Conservation (phyloP, 441 rosid genomes). For the Erodium trifolium region DNA sequence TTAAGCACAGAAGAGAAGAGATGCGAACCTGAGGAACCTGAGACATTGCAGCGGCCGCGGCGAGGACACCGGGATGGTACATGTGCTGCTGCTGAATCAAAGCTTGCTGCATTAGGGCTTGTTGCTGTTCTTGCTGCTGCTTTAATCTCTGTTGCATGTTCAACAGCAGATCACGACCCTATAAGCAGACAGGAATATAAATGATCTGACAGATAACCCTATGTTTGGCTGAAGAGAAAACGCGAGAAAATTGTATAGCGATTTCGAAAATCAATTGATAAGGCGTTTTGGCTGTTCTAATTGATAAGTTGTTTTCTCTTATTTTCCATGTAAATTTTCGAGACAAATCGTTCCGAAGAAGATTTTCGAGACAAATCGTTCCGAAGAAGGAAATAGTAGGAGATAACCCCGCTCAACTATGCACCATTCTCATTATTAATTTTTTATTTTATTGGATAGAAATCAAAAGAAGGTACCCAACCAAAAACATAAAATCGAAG, state of each 20-base stretch:
- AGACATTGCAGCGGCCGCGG: conserved; percentile 34
- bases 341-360: too few relatives aligned
- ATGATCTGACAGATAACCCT: not conserved
- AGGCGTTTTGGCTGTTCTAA: too few relatives aligned
- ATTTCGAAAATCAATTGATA: not conserved
- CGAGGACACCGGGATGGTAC: conserved; percentile 87
- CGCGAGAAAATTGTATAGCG: not conserved
- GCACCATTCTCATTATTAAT: too few relatives aligned
- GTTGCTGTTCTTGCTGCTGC: not conserved
- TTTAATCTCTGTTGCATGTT: conserved; percentile 1
- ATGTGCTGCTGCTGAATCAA: conserved; percentile 97
- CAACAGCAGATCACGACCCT: not conserved
- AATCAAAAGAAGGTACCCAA: too few relatives aligned
- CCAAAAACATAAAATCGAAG: too few relatives aligned
- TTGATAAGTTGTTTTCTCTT: too few relatives aligned
- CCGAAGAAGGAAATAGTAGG: too few relatives aligned
- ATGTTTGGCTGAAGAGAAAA: not conserved
- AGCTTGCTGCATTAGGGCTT: conserved; percentile 36
- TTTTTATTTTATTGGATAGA: too few relatives aligned
- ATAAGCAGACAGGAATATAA: not conserved
- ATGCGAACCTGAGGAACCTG: conserved; percentile 43
- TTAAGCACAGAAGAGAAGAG: not conserved
- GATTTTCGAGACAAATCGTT: too few relatives aligned
- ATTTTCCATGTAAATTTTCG: too few relatives aligned
- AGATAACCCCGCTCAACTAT: too few relatives aligned